Evolutionary conservation across 2,329 filamentous ascomycete genomes (phyloP), one percentile per base, ranked within the genome.

Genomic region (Xylariaceae sp.): DNA sequence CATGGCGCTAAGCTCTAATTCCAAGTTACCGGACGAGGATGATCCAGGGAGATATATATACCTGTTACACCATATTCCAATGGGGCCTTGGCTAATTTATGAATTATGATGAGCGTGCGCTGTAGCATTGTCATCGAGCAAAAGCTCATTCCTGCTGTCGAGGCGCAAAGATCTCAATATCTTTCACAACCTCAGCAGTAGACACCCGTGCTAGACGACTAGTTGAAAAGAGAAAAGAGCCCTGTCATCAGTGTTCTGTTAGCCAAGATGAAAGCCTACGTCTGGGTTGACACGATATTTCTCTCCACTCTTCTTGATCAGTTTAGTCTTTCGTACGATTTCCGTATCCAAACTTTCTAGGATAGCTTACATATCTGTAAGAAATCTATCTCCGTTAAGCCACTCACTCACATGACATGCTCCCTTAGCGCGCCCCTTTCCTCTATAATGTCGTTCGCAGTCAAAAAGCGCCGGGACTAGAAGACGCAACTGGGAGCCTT

Each of bases 351-450:
- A n/a, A 37, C 29, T 19, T 67, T 67, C 54, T 20, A 41, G 2
- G 61, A 64, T 40, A 44, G 65, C 50, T 57, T 67, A 14, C 48
- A 50, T 1, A 50, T 60, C 12, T 67, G 64, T 41, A 45, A 51
- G 44, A 55, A 41, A 16, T 54, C 65, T 2, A 19, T 65, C 4
- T 55, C 61, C n/a, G 49, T 58, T 16, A 58, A 50, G 20, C 61
- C 48, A 12, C 48, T 45, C 2, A 41, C 43, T 4, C 48, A 65
- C 40, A 44, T 64, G 7, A 63, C 52, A 10, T 48, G 61, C 40
- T 56, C 64, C 5, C 61, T 65, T 37, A 63, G 65, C 40, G 46
- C 62, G 20, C 59, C 64, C 10, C 41, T 66, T 18, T 66, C 64
- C 55, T 57, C 63, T 44, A 53, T 65, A 44, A 57, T 65, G 44